Evolutionary conservation across 805 yeast genomes (phyloP).

Genomic region (Pichia insulana): DNA sequence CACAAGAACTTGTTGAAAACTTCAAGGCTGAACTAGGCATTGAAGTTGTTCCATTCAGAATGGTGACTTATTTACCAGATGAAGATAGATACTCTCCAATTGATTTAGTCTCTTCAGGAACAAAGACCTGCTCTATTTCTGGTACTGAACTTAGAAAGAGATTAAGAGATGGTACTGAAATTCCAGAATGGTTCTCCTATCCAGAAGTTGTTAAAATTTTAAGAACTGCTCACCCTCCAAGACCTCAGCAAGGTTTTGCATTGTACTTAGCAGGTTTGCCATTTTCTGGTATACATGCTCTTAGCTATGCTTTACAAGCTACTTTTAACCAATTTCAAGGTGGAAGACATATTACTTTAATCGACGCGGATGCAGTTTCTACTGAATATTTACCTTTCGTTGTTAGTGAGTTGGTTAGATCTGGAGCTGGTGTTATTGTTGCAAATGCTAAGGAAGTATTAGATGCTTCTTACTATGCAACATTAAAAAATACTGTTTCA

Average conservation of each 20-base stretch:
- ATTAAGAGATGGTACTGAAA: conserved; percentile 75
- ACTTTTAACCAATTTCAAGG: conserved; percentile 85
- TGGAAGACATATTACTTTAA: conserved; percentile 66
- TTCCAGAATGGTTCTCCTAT: conserved; percentile 96
- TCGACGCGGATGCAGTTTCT: conserved; percentile 29
- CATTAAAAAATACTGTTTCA: conserved; percentile 35
- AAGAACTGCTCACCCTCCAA: conserved; percentile 89
- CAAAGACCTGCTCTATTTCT: conserved; percentile 73
- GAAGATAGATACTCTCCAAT: conserved; percentile 93
- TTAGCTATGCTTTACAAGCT: conserved; percentile 79
- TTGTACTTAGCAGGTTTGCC: conserved; percentile 55
- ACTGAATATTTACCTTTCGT: conserved; percentile 46
- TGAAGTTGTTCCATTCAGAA: conserved; percentile 90
- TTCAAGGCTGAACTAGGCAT: conserved; percentile 73
- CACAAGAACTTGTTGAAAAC: conserved; percentile 78
- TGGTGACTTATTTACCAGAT: conserved; percentile 94
- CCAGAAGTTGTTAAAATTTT: conserved; percentile 91
- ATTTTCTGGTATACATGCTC: conserved; percentile 50
- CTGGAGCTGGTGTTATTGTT: conserved; percentile 89
- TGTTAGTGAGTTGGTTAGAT: conserved; percentile 66
- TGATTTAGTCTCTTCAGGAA: conserved; percentile 75
- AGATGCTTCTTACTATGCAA: conserved; percentile 33
- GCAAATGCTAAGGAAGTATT: conserved; percentile 40
- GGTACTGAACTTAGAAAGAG: conserved; percentile 92
- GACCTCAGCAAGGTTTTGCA: conserved; percentile 82